phyloP scores from a whole-genome alignment of 129 eudicot species.

The Lonicera japonica region DNA sequence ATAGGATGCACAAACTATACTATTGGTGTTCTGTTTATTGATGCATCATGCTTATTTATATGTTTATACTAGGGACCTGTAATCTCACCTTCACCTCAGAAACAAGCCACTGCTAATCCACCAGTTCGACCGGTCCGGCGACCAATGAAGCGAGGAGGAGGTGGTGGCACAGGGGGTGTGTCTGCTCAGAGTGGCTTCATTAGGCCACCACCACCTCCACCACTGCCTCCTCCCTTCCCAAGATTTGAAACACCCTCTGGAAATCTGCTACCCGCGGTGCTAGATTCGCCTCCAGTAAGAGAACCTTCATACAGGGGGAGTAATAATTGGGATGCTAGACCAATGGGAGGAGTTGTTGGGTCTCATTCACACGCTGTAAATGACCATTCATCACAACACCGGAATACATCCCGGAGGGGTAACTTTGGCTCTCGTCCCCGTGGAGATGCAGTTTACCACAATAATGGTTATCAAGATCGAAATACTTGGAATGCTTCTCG shows the following conservation, averaged over 20 bases:
- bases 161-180: constrained; percentile 14
- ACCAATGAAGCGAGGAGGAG: constrained; percentile 29
- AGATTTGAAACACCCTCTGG: constrained; percentile 36
- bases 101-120: constrained; percentile 21
- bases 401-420: constrained; percentile 45
- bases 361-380: constrained; percentile 14
- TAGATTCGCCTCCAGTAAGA: constrained; percentile 30
- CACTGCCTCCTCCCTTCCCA: constrained; percentile 52
- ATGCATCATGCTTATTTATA: not conserved
- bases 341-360: constrained; percentile 31
- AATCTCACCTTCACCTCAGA: constrained; percentile 36
- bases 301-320: constrained; percentile 27
- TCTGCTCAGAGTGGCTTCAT: constrained; percentile 26
- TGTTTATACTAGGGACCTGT: constrained; percentile 36
- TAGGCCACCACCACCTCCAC: constrained; percentile 28
- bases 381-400: constrained; percentile 31
- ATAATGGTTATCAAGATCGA: constrained; percentile 46
- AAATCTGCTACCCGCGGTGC: too few species aligned
- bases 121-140: constrained; percentile 26
- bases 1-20: not conserved
- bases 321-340: constrained; percentile 31
- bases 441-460: constrained; percentile 44
- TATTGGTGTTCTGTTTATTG: not conserved
- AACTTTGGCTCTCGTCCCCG: constrained; percentile 50
- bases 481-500: constrained; percentile 34